Evolutionary conservation across 768 basidiomycete genomes (phyloP).

Genomic region (Kwoniella sp.): DNA sequence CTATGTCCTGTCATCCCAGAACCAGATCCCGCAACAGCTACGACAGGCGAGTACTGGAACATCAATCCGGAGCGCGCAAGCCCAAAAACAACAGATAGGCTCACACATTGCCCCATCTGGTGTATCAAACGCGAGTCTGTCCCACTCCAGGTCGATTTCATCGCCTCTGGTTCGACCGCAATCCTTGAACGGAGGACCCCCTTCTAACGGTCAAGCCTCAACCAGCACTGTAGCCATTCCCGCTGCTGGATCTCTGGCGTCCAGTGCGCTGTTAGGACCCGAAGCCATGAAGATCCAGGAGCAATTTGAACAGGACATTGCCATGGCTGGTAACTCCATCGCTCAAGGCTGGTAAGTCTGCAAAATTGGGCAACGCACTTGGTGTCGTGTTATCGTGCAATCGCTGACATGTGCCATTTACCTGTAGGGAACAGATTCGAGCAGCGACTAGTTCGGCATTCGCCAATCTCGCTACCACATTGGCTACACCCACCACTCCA

Average conservation of each 20-base stretch:
- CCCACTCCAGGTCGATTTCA: neutral
- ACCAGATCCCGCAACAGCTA: neutral
- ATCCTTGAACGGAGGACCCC: neutral
- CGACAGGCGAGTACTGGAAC: neutral
- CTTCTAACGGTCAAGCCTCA: neutral
- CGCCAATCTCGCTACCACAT: neutral
- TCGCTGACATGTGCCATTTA: no score
- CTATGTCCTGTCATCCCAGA: neutral
- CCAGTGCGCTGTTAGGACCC: neutral
- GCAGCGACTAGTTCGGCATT: neutral
- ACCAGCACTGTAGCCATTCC: neutral
- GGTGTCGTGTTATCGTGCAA: no score
- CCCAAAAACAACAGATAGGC: neutral
- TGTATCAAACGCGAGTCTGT: neutral
- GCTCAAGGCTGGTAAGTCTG: neutral
- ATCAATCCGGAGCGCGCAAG: neutral
- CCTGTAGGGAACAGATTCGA: slow-evolving; percentile 1
- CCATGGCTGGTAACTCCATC: neutral
- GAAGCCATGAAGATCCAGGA: neutral
- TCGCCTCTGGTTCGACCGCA: neutral
- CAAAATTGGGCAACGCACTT: no score
- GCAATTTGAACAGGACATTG: neutral
- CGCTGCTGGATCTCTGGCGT: neutral
- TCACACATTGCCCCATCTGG: neutral
- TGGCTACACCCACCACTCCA: neutral